Percentiles rank a stretch among this genome's conserved stretches.
Evolutionary conservation across 345 rosid species (phyloP).

Genomic region (Cardamine resedifolia): DNA sequence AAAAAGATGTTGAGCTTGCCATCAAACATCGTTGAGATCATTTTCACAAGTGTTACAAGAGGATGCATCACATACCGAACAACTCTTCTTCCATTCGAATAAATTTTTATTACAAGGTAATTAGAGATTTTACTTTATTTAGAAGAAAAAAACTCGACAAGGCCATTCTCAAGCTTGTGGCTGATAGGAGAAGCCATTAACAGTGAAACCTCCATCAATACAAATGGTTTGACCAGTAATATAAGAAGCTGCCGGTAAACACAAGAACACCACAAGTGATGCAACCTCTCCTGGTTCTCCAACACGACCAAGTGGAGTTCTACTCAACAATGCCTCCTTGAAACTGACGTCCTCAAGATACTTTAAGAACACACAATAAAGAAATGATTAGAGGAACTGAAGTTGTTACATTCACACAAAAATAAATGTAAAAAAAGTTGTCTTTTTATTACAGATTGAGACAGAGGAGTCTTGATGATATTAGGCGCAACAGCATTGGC

Average conservation of each 20-base stretch:
- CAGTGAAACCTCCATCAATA: conserved; percentile 51
- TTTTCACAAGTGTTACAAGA: no score
- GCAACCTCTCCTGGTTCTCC: conserved; percentile 59
- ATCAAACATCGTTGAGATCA: no score
- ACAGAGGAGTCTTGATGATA: conserved; percentile 47
- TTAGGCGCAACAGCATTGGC: conserved; percentile 43
- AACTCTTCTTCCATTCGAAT: no score
- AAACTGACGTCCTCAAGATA: not conserved
- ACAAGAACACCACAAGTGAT: conserved; percentile 47
- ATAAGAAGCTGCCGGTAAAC: conserved; percentile 60
- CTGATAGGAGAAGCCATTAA: conserved; percentile 40
- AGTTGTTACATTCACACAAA: not conserved
- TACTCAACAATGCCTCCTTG: conserved; percentile 7
- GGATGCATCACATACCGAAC: no score
- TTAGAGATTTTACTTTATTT: no score
- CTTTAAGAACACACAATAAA: not conserved
- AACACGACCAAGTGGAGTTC: conserved; percentile 46
- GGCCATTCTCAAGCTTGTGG: conserved; percentile 10
- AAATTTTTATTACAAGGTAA: no score
- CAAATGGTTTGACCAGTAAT: conserved; percentile 55
- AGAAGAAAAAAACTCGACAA: not conserved
- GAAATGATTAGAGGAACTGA: not conserved
- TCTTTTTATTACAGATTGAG: not conserved
- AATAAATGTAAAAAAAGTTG: not conserved
- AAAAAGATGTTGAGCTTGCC: no score